Evolutionary conservation across 2,329 filamentous ascomycete genomes (phyloP).

Genomic region (Fonsecaea nubica): DNA sequence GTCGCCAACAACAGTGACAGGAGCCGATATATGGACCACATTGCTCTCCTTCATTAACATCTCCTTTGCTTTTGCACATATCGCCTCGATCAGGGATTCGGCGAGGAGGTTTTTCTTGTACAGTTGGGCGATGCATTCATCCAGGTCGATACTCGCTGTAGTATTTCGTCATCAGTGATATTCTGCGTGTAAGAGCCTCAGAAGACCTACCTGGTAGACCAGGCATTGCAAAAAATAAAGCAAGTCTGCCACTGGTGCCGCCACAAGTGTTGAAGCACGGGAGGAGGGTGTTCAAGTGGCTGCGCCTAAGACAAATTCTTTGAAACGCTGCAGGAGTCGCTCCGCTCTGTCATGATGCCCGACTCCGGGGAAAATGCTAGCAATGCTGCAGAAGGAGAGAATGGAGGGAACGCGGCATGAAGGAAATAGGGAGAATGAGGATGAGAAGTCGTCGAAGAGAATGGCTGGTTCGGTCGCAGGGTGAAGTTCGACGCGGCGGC

Average conservation of each 20-base stretch:
- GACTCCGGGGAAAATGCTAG: conserved; percentile 1
- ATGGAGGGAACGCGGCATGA: background rate
- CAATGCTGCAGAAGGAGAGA: conserved; percentile 2
- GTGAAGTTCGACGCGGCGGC: conserved; percentile 4
- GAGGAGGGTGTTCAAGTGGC: background rate
- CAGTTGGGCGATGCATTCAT: conserved; percentile 95
- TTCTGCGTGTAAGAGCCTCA: too few relatives aligned
- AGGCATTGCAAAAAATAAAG: conserved; percentile 32
- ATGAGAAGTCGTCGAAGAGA: background rate
- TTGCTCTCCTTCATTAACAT: conserved; percentile 99
- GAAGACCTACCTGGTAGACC: conserved; percentile 36
- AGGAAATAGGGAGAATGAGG: conserved; percentile 7
- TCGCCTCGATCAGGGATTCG: conserved; percentile 97
- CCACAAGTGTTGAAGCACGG: background rate
- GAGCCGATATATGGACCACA: conserved; percentile 93
- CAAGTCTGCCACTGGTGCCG: background rate
- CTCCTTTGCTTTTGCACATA: conserved; percentile 99
- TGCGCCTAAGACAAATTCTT: conserved; percentile 24
- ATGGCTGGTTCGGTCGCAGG: background rate
- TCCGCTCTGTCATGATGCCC: conserved; percentile 26
- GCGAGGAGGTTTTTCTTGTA: conserved; percentile 97
- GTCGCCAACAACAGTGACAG: conserved; percentile 96
- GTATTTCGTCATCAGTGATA: background rate
- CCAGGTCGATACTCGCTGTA: conserved; percentile 90
- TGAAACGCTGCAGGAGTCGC: conserved; percentile 3